Base-by-base conservation (phyloP, 2,329 filamentous ascomycete genomes). In the Colletotrichum limetticola region DNA sequence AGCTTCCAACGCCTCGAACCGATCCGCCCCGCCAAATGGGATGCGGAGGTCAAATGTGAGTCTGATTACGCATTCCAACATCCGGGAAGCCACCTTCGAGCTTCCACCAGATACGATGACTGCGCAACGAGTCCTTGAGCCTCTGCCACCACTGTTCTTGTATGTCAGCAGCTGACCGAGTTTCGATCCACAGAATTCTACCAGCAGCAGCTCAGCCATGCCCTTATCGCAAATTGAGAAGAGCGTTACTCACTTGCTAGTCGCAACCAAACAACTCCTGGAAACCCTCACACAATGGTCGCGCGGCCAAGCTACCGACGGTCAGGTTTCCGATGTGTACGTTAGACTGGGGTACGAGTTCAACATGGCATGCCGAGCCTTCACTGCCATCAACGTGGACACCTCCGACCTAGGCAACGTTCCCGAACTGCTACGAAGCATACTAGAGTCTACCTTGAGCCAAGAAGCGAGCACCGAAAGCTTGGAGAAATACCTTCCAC, bases 221-320 rank as follows among this genome's bases (percentile, higher is more conserved):
- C 89, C 89, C 77, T 89, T 99, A 77, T 98, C 96, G 65, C 96
- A 98, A 83, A 99, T 99, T 83, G 97, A 99, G 86, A 98, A 98
- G 87, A 98, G 95, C 82, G 97, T 99, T 76, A 98, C 96, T 12
- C 97, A 99, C 82, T 93, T 99, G 57, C 91, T 99, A 46, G 96
- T 99, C 76, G 97, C 97, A 46, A 99, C 97, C 42, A 99, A 99
- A 82, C 95, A 98, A 84, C 91, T 99, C 2, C 92, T 99, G 74
- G 97, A 99, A 86, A 99, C 96, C 6, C 88, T 99, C 74, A 99
- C 97, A 59, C 94, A 97, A 87, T 99, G 97, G 97, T 99, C 97
- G 72, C 94, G 96, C 70, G 93, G 94, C 74, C 92, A 94, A 78
- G 95, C 97, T 67, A 95, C 95, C 75, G 97, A 99, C 84, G 94